These are phyloP conservation scores for Claviceps pusilla DNA, from an alignment of 2,329 filamentous ascomycete genomes.

Conservation along the genomic window DNA sequence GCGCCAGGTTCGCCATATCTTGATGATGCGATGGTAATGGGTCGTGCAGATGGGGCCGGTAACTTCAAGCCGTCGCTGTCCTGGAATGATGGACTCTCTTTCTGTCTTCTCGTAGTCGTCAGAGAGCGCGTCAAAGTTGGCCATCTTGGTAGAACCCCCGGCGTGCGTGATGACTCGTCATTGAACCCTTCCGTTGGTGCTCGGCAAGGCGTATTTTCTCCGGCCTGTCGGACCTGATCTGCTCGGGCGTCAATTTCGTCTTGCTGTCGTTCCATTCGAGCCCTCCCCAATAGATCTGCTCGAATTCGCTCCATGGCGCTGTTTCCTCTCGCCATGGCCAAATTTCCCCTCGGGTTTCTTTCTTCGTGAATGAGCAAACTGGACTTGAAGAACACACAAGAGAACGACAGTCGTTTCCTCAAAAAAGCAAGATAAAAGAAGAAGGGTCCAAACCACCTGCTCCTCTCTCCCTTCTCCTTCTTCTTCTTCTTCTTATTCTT, in stretches of 20 bases:
- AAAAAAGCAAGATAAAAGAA: background rate
- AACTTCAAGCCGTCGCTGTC: slow-evolving; percentile 30
- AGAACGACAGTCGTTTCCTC: background rate
- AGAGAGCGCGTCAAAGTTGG: background rate
- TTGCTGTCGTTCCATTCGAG: slow-evolving; percentile 13
- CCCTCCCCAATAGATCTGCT: slow-evolving; percentile 18
- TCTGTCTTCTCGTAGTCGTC: background rate
- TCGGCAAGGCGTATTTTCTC: background rate
- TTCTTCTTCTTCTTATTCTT: background rate
- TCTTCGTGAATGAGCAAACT: background rate
- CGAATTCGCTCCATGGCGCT: slow-evolving; percentile 19
- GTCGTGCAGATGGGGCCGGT: slow-evolving; percentile 19
- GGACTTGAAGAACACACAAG: background rate
- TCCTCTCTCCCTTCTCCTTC: background rate
- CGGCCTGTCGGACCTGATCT: background rate
- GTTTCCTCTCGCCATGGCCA: slow-evolving; percentile 10
- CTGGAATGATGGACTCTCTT: background rate
- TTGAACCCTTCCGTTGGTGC: slow-evolving; percentile 3
- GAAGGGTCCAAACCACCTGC: background rate
- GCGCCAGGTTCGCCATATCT: slow-evolving; percentile 1
- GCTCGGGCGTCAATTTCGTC: background rate
- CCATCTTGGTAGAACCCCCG: background rate
- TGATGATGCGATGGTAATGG: slow-evolving; percentile 2
- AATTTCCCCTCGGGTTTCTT: background rate
- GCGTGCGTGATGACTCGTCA: slow-evolving; percentile 1